Percentiles rank a stretch among this genome's conserved stretches.
These are phyloP conservation scores for Dendryphion nanum DNA, from an alignment of 2,329 filamentous ascomycete genomes.

Conservation along the genomic window DNA sequence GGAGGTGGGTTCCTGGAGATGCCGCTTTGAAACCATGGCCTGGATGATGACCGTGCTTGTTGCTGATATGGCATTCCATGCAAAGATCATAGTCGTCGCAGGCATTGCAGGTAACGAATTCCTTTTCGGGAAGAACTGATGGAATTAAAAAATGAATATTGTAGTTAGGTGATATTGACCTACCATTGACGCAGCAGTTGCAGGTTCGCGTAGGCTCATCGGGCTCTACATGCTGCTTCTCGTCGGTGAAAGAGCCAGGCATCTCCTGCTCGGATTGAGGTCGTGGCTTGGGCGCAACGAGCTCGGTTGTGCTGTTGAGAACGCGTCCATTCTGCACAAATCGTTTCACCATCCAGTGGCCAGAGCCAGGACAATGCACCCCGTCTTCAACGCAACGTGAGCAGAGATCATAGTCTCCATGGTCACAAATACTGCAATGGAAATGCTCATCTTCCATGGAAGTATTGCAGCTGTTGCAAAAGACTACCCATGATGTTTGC, in stretches of 20 bases:
- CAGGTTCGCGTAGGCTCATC: conserved; percentile 62
- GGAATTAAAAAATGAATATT: background rate
- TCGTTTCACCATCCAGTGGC: conserved; percentile 95
- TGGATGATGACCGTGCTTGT: conserved; percentile 87
- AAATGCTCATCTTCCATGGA: conserved; percentile 81
- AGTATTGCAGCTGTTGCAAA: conserved; percentile 86
- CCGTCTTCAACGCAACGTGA: conserved; percentile 72
- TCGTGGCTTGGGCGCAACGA: conserved; percentile 64
- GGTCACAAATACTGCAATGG: conserved; percentile 91
- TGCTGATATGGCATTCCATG: conserved; percentile 71
- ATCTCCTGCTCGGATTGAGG: conserved; percentile 37
- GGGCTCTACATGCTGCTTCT: conserved; percentile 41
- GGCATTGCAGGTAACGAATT: conserved; percentile 79
- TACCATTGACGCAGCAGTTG: conserved; percentile 67
- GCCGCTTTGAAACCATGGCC: conserved; percentile 76
- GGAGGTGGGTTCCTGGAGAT: conserved; percentile 55
- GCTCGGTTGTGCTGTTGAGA: conserved; percentile 82
- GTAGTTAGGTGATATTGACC: conserved; percentile 10
- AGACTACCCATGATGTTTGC: conserved; percentile 71
- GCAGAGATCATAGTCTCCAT: conserved; percentile 94
- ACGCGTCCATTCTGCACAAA: conserved; percentile 75
- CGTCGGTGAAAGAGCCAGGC: conserved; percentile 46
- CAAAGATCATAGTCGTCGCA: conserved; percentile 95
- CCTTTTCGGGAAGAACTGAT: conserved; percentile 67
- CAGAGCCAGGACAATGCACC: conserved; percentile 71